These are phyloP conservation scores for Metarhizium robertsii DNA, from an alignment of 2,329 filamentous ascomycete genomes.

Conservation along the genomic window DNA sequence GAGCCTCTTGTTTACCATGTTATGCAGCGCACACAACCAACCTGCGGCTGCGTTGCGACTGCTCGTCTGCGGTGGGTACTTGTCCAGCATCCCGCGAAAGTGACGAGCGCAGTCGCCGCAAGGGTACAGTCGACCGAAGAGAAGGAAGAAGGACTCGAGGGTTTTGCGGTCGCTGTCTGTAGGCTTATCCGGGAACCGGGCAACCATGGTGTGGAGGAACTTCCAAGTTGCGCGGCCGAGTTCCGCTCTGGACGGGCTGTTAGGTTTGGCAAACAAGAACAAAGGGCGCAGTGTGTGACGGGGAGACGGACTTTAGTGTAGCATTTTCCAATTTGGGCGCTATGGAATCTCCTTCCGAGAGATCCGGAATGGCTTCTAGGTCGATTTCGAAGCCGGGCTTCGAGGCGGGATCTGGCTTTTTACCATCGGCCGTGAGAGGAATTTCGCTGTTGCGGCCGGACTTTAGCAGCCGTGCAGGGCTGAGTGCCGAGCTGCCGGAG, in stretches of 20 bases:
- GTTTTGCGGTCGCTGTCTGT: constrained; percentile 52
- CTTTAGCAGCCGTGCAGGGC: constrained; percentile 9
- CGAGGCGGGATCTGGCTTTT: constrained; percentile 1
- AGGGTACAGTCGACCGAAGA: constrained; percentile 61
- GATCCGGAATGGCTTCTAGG: constrained; percentile 32
- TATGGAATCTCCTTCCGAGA: constrained; percentile 61
- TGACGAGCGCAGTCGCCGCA: constrained; percentile 62
- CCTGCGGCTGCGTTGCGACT: constrained; percentile 54
- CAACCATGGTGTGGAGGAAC: constrained; percentile 62
- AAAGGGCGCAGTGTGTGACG: not conserved
- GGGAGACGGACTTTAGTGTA: constrained; percentile 55
- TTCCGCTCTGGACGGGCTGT: constrained; percentile 38
- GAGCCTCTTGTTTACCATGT: constrained; percentile 55
- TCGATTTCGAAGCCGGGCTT: constrained; percentile 26
- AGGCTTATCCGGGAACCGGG: constrained; percentile 58
- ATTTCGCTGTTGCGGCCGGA: not conserved
- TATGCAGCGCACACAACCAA: constrained; percentile 61
- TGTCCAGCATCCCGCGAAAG: constrained; percentile 51
- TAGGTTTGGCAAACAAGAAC: constrained; percentile 1
- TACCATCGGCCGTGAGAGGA: not conserved
- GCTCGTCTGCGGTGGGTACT: constrained; percentile 57
- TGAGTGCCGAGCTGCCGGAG: constrained; percentile 27
- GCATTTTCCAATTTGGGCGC: constrained; percentile 77
- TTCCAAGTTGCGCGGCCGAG: constrained; percentile 62
- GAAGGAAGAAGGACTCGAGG: constrained; percentile 54